Evolutionary conservation across 495 filamentous ascomycete genomes (phyloP).

Genomic region (Penicillium crystallinum): DNA sequence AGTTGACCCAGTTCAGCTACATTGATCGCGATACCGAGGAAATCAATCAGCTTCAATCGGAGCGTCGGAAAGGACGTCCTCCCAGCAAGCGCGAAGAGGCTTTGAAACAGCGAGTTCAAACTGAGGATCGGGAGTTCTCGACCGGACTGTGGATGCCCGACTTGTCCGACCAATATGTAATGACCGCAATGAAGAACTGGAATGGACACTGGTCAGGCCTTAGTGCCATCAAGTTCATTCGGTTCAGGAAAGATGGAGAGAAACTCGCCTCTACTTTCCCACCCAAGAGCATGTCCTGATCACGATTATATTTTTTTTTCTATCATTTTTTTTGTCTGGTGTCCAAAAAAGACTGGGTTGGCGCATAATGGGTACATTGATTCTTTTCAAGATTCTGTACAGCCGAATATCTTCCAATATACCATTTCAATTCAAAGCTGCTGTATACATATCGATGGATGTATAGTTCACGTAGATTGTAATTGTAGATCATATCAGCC

Average conservation of each 20-base stretch:
- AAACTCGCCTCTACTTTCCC: conserved; percentile 60
- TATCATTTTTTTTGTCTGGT: conserved; percentile 6
- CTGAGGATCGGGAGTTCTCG: conserved; percentile 73
- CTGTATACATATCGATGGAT: neutral
- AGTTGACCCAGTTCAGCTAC: conserved; percentile 45
- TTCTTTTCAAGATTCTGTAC: conserved; percentile 10
- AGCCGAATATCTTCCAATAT: conserved; percentile 7
- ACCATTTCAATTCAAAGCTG: conserved; percentile 5
- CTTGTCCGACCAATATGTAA: conserved; percentile 47
- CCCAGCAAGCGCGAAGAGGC: conserved; percentile 71
- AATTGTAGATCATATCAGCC: neutral
- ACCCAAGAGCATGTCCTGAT: conserved; percentile 56
- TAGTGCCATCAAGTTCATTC: conserved; percentile 55
- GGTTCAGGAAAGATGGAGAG: conserved; percentile 52
- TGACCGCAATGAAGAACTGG: conserved; percentile 53
- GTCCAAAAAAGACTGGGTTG: conserved; percentile 17
- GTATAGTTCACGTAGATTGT: neutral
- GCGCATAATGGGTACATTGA: conserved; percentile 23
- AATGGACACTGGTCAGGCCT: conserved; percentile 58
- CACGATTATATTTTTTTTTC: conserved; percentile 13
- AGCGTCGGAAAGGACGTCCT: conserved; percentile 77
- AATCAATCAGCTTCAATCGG: conserved; percentile 63
- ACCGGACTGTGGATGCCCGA: conserved; percentile 79
- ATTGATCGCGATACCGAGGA: conserved; percentile 77
- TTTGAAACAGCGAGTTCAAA: conserved; percentile 61